Conservation (phyloP, 2,329 filamentous ascomycete species). For the Colletotrichum chrysophilum region DNA sequence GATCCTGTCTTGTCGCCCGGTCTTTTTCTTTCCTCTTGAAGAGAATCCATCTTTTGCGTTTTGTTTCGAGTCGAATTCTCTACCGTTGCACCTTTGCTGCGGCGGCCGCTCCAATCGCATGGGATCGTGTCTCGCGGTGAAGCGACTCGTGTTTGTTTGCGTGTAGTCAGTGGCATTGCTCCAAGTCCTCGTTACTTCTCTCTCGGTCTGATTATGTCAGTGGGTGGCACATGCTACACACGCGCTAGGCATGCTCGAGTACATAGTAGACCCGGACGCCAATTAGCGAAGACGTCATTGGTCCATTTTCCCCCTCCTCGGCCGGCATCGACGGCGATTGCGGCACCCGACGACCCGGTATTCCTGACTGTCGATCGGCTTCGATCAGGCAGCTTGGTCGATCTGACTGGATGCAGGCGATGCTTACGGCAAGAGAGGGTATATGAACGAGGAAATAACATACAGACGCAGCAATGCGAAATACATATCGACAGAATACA, state of each 20-base stretch:
- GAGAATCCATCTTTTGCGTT: background rate
- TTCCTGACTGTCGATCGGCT: background rate
- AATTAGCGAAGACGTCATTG: background rate
- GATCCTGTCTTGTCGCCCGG: background rate
- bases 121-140: background rate
- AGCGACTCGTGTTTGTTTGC: background rate
- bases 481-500: background rate
- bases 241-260: background rate
- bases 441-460: background rate
- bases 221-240: slow-evolving; percentile 15
- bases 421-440: background rate
- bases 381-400: background rate
- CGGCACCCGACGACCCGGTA: slow-evolving; percentile 17
- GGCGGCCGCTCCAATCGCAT: slow-evolving; percentile 8
- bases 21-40: background rate
- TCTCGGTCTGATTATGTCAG: background rate
- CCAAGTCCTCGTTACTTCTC: background rate
- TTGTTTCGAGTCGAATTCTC: background rate
- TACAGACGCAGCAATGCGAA: background rate
- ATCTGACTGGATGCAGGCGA: background rate
- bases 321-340: background rate
- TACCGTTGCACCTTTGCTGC: background rate
- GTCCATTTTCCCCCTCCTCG: background rate
- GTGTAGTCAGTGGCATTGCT: slow-evolving; percentile 2
- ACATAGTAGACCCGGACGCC: background rate